Base-by-base conservation (phyloP, 169 alveolate genomes). In the Eimeria sp. region DNA sequence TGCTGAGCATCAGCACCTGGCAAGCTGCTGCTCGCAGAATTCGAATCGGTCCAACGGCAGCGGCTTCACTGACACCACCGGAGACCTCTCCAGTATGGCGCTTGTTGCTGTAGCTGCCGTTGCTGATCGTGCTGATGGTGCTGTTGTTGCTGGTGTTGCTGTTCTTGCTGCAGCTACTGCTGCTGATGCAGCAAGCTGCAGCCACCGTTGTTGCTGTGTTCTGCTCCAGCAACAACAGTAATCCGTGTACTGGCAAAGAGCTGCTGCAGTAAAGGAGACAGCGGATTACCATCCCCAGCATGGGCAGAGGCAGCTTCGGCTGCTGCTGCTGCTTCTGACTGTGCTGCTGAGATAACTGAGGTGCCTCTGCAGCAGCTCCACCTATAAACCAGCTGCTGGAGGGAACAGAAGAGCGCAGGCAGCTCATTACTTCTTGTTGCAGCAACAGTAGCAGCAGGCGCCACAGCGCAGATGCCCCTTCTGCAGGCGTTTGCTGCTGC, bases 261-360 rank as follows among this genome's bases (percentile, higher is more conserved):
- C 75, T 83, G 92, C 57, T 54, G 76, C 92, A 83, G 92, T 83
- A 83, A 9, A 83, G 76, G 34, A 83, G 92, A 83, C 58, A 83
- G 51, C 49, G 76, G 2, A 83, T 27, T 14, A 83, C 76, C 72
- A 83, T 65, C n/a, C 76, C 92, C 70, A 83, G 27, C 10, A 57
- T 76, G 27, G 92, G 92, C 49, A 83, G 76, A 18, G 57, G 92
- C 58, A 3, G 92, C 92, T 30, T 43, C 58, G 13, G 58, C 49
- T 51, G 92, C 92, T 83, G 73, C 58, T 83, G 43, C 76, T 83
- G 76, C 76, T 43, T 18, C 76, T 83, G 89, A 43, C 40, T 40
- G 45, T 49, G 45, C 67, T 78, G 57, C 67, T 43, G 89, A 20
- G 67, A 16, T 20, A 13, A n/a, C 10, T 78, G 89, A 18, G 65